Evolutionary conservation across 2,329 filamentous ascomycete genomes (phyloP).

Genomic region (Aureobasidium sp.): DNA sequence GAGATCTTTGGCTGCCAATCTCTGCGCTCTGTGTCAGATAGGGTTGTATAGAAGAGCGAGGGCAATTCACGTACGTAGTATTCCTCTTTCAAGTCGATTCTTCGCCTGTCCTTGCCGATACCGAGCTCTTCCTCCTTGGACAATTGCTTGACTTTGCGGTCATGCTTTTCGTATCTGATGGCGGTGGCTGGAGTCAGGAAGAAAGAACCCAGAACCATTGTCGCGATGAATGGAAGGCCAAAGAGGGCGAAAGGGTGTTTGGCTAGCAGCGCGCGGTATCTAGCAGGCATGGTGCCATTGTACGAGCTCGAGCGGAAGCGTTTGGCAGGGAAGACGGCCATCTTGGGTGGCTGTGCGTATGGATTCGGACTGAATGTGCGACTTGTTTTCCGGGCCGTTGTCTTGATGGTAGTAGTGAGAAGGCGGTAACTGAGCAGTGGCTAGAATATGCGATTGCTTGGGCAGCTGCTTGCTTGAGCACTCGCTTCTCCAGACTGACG

Average conservation of each 20-base stretch:
- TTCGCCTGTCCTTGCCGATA: constrained; percentile 61
- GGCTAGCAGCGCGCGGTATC: constrained; percentile 67
- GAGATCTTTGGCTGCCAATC: constrained; percentile 77
- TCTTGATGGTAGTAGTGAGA: background rate
- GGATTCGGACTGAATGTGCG: background rate
- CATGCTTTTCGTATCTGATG: constrained; percentile 85
- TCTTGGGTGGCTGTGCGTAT: constrained; percentile 13
- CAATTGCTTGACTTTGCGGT: constrained; percentile 79
- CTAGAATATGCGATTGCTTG: background rate
- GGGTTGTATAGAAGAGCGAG: no score
- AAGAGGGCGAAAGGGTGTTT: constrained; percentile 86
- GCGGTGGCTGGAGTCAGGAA: constrained; percentile 91
- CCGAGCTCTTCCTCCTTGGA: constrained; percentile 80
- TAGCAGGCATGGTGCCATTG: constrained; percentile 57
- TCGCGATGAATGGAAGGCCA: constrained; percentile 81
- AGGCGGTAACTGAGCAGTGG: background rate
- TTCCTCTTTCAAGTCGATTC: constrained; percentile 73
- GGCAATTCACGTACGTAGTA: constrained; percentile 61
- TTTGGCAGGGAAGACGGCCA: constrained; percentile 28
- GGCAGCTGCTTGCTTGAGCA: background rate
- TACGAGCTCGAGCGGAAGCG: constrained; percentile 56
- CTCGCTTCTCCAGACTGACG: background rate
- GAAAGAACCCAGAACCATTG: constrained; percentile 89
- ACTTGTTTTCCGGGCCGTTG: background rate
- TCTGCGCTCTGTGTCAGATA: constrained; percentile 38